These are phyloP conservation scores for Cystobasidium sp. DNA, from an alignment of 1,284 basidiomycete species.

Conservation along the genomic window DNA sequence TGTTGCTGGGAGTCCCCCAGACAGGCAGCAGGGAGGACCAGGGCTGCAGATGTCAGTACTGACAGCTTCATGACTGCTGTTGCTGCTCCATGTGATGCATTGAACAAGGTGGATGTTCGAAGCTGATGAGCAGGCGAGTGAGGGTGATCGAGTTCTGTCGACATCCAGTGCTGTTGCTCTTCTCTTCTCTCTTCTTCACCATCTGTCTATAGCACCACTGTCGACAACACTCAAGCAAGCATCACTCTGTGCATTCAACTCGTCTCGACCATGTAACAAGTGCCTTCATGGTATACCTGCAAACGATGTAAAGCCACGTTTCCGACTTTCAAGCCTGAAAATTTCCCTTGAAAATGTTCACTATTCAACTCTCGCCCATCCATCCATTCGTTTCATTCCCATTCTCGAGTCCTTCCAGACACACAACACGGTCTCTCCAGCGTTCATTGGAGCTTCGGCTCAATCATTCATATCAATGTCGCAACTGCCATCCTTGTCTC, in stretches of 20 bases:
- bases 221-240: too few relatives aligned
- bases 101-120: background rate
- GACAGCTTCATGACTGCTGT: background rate
- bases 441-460: constrained; percentile 22
- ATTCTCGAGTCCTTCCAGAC: too few relatives aligned
- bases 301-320: too few relatives aligned
- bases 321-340: background rate
- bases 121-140: background rate
- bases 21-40: background rate
- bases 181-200: background rate
- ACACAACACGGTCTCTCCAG: constrained; percentile 25
- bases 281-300: too few relatives aligned
- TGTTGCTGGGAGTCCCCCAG: constrained; percentile 6
- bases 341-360: background rate
- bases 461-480: background rate
- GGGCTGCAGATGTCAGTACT: background rate
- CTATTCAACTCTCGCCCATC: background rate
- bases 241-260: too few relatives aligned
- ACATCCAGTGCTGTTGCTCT: background rate
- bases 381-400: background rate
- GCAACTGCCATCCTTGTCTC: constrained; percentile 27
- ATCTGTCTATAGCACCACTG: too few relatives aligned
- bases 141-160: background rate
- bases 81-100: background rate
- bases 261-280: too few relatives aligned